Evolutionary conservation across 2,329 filamentous ascomycete genomes (phyloP), one percentile per base, ranked within the genome.

Genomic region (Aspergillus sclerotialis): DNA sequence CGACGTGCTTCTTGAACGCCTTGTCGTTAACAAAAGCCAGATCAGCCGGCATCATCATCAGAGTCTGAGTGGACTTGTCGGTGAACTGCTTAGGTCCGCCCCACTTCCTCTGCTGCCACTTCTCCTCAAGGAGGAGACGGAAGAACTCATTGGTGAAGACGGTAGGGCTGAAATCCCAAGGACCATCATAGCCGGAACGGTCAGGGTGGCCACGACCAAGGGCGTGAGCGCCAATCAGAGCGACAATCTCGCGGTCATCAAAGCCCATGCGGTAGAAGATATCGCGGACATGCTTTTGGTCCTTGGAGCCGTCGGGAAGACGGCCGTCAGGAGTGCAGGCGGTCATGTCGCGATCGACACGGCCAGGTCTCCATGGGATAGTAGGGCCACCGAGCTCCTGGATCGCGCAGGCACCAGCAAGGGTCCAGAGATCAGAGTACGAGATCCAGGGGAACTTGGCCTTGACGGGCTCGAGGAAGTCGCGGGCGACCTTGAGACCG

Each of bases 261-360:
- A 95, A 96, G 49, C 90, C 90, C 90, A 96, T 96, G 60, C 90
- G 87, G 64, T 80, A 78, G 68, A 96, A 98, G 71, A 96, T 90
- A 68, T 78, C 77, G 55, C 92, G 83, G 52, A 96, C 76, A 68
- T 96, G 90, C 57, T 80, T 76, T 42, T 80, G 71, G 41, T 76
- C 82, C 74, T 95, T 78, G 51, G 78, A 63, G 33, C 75, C 90
- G 60, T 98, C 88, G 44, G 89, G 84, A 13, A 88, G 75, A 63
- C 90, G 88, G 47, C 92, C 92, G 56, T 95, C 89, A 32, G 92
- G 92, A 17, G 92, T 94, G 77, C 89, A 95, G 62, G 80, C 85
- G 39, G 80, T 67, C 18, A 84, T 68, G 49, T 95, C 89, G 52
- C 75, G 75, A 66, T 98, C 90, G 39, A 65, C 44, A 53, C 90